These are phyloP conservation scores for Aspergillus sergii DNA, from an alignment of 2,329 filamentous ascomycete genomes.

Conservation along the genomic window DNA sequence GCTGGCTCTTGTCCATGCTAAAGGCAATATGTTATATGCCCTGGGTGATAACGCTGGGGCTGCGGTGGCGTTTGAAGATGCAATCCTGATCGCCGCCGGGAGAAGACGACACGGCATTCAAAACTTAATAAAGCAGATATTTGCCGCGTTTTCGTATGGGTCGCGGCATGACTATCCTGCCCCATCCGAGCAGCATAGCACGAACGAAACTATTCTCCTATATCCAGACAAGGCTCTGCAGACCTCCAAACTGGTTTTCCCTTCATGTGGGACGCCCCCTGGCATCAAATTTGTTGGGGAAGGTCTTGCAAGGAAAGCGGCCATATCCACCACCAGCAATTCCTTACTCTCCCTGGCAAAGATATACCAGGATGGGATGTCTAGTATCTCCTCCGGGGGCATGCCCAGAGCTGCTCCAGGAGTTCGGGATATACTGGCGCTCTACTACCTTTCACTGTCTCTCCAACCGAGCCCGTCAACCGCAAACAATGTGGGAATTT, in stretches of 20 bases:
- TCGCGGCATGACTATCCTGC: slow-evolving; percentile 42
- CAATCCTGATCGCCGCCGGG: slow-evolving; percentile 84
- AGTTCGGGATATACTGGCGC: slow-evolving; percentile 86
- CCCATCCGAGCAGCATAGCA: slow-evolving; percentile 33
- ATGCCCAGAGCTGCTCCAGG: slow-evolving; percentile 67
- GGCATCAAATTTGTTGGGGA: slow-evolving; percentile 74
- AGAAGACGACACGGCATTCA: slow-evolving; percentile 70
- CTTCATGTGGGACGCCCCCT: slow-evolving; percentile 72
- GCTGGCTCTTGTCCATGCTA: slow-evolving; percentile 90
- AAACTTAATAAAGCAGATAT: slow-evolving; percentile 76
- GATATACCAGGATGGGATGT: slow-evolving; percentile 96
- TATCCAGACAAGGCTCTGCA: slow-evolving; percentile 80
- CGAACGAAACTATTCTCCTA: slow-evolving; percentile 70
- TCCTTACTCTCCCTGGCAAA: slow-evolving; percentile 92
- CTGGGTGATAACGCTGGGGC: slow-evolving; percentile 79
- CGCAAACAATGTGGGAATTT: slow-evolving; percentile 95
- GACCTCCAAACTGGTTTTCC: slow-evolving; percentile 82
- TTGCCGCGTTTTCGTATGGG: slow-evolving; percentile 65
- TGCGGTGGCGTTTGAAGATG: slow-evolving; percentile 90
- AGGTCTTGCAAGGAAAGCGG: slow-evolving; percentile 72
- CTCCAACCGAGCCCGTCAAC: slow-evolving; percentile 95
- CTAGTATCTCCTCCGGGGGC: slow-evolving; percentile 64
- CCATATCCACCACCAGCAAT: slow-evolving; percentile 92
- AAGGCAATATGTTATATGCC: slow-evolving; percentile 97
- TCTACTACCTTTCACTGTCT: slow-evolving; percentile 94